These are phyloP conservation scores for Aspergillus ochraceus DNA, from an alignment of 2,329 filamentous ascomycete species.

Conservation along the genomic window DNA sequence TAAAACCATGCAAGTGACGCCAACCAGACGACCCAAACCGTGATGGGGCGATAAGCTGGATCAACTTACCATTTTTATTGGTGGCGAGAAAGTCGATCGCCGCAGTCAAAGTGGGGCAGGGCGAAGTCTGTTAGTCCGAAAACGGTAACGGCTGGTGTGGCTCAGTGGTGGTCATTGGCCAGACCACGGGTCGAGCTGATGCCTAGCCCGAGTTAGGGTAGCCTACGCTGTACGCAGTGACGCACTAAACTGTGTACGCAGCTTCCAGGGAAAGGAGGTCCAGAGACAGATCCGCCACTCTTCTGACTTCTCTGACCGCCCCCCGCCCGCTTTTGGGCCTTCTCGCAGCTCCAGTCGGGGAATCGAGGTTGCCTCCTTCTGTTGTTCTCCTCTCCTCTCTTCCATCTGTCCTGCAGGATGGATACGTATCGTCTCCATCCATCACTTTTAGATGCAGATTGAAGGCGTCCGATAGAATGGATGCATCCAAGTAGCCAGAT, in stretches of 20 bases:
- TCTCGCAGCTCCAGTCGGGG: constrained; percentile 16
- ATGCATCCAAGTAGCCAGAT: background rate
- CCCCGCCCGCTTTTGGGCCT: constrained; percentile 19
- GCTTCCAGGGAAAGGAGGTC: constrained; percentile 13
- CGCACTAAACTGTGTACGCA: constrained; percentile 3
- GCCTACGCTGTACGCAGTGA: too few species aligned
- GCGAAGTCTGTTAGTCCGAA: constrained; percentile 17
- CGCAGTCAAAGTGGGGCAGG: constrained; percentile 12
- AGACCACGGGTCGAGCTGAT: constrained; percentile 10
- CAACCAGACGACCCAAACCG: constrained; percentile 4
- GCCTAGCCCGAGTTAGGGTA: constrained; percentile 14
- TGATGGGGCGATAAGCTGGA: constrained; percentile 24
- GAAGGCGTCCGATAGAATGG: background rate
- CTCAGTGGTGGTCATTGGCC: constrained; percentile 11
- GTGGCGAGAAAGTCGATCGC: constrained; percentile 19
- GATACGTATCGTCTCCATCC: constrained; percentile 7
- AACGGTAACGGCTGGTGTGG: constrained; percentile 9
- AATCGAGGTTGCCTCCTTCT: constrained; percentile 3
- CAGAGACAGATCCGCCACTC: constrained; percentile 11
- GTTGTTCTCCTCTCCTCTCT: background rate
- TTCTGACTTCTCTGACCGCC: constrained; percentile 17
- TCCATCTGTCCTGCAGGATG: constrained; percentile 5
- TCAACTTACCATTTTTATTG: constrained; percentile 10
- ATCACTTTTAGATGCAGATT: background rate
- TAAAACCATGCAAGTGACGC: background rate